phyloP scores from a whole-genome alignment of 208 protist species.

The Porcisia deanei region DNA sequence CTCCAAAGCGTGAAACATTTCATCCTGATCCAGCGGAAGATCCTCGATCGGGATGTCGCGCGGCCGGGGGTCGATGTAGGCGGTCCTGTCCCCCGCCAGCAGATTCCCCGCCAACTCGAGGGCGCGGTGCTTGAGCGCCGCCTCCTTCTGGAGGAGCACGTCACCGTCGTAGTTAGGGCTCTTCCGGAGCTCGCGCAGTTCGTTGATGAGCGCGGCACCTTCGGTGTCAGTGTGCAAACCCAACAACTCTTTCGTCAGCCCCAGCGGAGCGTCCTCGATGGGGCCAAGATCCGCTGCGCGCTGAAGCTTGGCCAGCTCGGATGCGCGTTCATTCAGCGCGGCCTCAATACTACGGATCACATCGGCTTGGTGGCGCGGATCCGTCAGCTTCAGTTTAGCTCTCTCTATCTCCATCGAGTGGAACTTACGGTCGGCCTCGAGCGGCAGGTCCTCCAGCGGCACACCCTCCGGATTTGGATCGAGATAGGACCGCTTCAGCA shows the following conservation, averaged over 20 bases:
- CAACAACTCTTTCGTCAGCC: constrained; percentile 45
- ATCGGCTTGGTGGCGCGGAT: constrained; percentile 33
- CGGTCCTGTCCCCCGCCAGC: constrained; percentile 35
- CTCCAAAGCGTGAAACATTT: constrained; percentile 53
- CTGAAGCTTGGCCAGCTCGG: constrained; percentile 58
- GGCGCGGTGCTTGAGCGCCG: constrained; percentile 46
- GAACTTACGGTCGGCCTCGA: constrained; percentile 67
- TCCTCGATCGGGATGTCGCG: constrained; percentile 59
- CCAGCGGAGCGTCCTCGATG: constrained; percentile 44
- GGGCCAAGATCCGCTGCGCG: constrained; percentile 38
- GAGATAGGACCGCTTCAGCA: constrained; percentile 61
- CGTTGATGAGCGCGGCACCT: constrained; percentile 33
- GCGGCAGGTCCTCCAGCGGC: constrained; percentile 51
- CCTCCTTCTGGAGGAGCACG: constrained; percentile 34
- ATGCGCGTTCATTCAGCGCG: constrained; percentile 59
- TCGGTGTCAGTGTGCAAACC: constrained; percentile 47
- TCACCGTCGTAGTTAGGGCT: constrained; percentile 23
- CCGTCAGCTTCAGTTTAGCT: constrained; percentile 45
- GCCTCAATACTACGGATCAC: constrained; percentile 42
- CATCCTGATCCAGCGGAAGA: constrained; percentile 60
- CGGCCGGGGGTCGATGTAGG: constrained; percentile 52
- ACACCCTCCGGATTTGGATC: constrained; percentile 69
- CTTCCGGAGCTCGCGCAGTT: constrained; percentile 43
- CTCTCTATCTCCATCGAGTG: constrained; percentile 52
- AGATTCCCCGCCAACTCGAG: constrained; percentile 42